Conservation (phyloP, 2,329 filamentous ascomycete species). For the Fusarium bactridioides region DNA sequence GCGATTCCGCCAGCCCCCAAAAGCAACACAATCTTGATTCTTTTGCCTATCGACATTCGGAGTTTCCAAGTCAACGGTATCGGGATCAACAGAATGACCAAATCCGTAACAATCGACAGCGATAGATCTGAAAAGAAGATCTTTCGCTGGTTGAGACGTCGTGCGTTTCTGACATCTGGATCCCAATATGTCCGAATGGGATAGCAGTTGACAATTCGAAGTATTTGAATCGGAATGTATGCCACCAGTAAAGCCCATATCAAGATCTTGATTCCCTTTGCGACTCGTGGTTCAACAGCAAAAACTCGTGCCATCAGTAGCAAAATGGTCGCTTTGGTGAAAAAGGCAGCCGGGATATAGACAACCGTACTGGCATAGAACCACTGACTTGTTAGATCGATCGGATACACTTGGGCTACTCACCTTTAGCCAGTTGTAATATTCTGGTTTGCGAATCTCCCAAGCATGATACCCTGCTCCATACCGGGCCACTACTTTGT, state of each 20-base stretch:
- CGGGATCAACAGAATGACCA: slow-evolving; percentile 28
- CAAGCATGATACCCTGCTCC: slow-evolving; percentile 35
- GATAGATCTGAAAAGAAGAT: slow-evolving; percentile 33
- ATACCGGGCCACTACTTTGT: slow-evolving; percentile 27
- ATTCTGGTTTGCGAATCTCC: slow-evolving; percentile 26
- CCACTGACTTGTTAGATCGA: slow-evolving; percentile 19
- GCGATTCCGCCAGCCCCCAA: slow-evolving; percentile 34
- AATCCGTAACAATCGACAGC: slow-evolving; percentile 27
- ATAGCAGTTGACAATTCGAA: slow-evolving; percentile 53
- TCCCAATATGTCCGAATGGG: slow-evolving; percentile 54
- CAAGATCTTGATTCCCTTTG: slow-evolving; percentile 26
- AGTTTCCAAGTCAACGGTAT: slow-evolving; percentile 31
- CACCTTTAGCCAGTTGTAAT: slow-evolving; percentile 34
- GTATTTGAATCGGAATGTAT: slow-evolving; percentile 37
- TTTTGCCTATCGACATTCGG: slow-evolving; percentile 23
- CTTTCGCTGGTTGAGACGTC: slow-evolving; percentile 48
- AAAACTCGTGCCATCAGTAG: slow-evolving; percentile 36
- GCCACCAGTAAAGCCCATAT: slow-evolving; percentile 25
- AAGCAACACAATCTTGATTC: slow-evolving; percentile 33
- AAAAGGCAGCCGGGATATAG: slow-evolving; percentile 33
- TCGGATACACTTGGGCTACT: accelerated
- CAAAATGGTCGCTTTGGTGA: slow-evolving; percentile 36
- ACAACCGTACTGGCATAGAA: slow-evolving; percentile 34
- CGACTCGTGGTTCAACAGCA: slow-evolving; percentile 20
- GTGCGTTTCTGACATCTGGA: slow-evolving; percentile 29